Evolutionary conservation across 768 basidiomycete species (phyloP).

Genomic region (Lactarius sanguifluus): DNA sequence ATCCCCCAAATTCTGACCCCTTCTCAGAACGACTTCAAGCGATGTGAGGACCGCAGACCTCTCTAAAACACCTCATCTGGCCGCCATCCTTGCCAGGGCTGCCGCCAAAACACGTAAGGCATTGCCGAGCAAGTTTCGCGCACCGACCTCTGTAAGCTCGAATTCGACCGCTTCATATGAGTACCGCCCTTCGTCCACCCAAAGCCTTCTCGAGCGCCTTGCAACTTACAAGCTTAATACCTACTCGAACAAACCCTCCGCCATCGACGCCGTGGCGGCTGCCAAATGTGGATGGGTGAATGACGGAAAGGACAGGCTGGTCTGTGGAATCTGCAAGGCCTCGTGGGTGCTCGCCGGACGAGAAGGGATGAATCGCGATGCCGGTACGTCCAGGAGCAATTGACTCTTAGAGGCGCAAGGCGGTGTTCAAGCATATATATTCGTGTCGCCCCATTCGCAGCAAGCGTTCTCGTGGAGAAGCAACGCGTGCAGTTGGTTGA

Average conservation of each 20-base stretch:
- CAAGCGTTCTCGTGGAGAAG: conserved; percentile 69
- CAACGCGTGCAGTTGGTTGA: conserved; percentile 64
- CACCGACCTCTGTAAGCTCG: conserved; percentile 34
- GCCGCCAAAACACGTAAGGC: conserved; percentile 54
- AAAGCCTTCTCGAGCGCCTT: conserved; percentile 71
- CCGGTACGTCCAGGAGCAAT: conserved; percentile 56
- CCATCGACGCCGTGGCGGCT: conserved; percentile 76
- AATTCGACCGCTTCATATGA: conserved; percentile 47
- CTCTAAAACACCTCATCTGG: conserved; percentile 64
- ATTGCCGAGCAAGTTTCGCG: conserved; percentile 46
- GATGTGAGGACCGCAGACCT: conserved; percentile 36
- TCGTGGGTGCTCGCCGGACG: conserved; percentile 74
- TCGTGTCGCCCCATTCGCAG: conserved; percentile 39
- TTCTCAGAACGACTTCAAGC: conserved; percentile 25
- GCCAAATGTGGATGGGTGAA: conserved; percentile 84
- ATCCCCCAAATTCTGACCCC: conserved; percentile 15
- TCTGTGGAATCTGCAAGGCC: conserved; percentile 67
- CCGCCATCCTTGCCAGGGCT: conserved; percentile 68
- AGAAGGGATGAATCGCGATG: conserved; percentile 72
- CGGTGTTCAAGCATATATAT: neutral
- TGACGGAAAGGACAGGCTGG: conserved; percentile 75
- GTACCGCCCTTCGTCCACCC: conserved; percentile 75
- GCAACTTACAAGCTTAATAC: conserved; percentile 77
- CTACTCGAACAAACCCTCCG: conserved; percentile 73
- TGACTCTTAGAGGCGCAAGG: neutral